phyloP scores from a whole-genome alignment of 768 basidiomycete species.

The Panellus pusillus region DNA sequence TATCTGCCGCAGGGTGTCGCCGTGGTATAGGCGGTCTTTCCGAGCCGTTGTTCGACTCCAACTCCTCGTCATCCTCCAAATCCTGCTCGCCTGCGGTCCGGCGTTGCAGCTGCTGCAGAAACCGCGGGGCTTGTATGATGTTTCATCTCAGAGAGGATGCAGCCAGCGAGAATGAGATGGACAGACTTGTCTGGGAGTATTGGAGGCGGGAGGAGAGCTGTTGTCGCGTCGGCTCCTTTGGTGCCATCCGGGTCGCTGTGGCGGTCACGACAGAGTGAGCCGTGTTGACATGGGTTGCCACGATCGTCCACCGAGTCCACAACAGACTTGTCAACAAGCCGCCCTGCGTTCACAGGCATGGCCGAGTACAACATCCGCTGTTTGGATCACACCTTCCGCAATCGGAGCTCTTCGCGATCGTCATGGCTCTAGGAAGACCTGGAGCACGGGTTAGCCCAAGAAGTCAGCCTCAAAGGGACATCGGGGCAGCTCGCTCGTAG shows the following conservation, averaged over 20 bases:
- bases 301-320: too few species aligned
- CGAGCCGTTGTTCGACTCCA: conserved; percentile 59
- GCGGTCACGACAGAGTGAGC: not conserved
- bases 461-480: too few species aligned
- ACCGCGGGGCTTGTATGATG: conserved; percentile 37
- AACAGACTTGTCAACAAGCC: too few species aligned
- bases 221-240: conserved; percentile 66
- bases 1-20: too few species aligned
- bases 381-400: conserved; percentile 12
- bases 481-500: conserved; percentile 21
- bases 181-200: conserved; percentile 44
- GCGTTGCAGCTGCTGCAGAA: conserved; percentile 53
- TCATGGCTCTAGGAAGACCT: too few species aligned
- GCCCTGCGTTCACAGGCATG: too few species aligned
- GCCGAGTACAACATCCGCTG: conserved; percentile 7
- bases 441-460: too few species aligned
- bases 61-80: conserved; percentile 50
- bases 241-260: conserved; percentile 41
- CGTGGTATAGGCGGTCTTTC: conserved; percentile 74
- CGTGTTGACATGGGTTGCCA: too few species aligned
- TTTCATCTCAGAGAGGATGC: too few species aligned
- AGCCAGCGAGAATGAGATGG: too few species aligned
- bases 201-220: conserved; percentile 72
- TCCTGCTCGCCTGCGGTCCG: conserved; percentile 59
- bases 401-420: too few species aligned